Evolutionary conservation across 2,329 filamentous ascomycete genomes (phyloP).

Genomic region (Aureobasidium mangrovei): DNA sequence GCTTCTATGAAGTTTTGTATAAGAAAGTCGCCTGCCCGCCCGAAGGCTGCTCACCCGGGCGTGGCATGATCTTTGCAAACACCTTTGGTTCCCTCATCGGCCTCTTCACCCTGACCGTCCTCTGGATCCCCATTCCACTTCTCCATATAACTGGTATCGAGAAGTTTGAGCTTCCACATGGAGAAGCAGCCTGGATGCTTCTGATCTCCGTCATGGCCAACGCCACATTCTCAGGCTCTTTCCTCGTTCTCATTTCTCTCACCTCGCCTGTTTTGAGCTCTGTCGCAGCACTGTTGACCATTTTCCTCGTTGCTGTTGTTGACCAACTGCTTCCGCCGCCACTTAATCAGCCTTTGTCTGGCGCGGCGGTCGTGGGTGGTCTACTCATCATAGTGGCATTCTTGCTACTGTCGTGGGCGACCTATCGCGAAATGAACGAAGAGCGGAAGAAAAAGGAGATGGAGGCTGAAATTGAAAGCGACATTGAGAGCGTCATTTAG

Average conservation of each 20-base stretch:
- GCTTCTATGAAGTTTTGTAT: slow-evolving; percentile 94
- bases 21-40: slow-evolving; percentile 90
- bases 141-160: slow-evolving; percentile 73
- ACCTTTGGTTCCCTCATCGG: slow-evolving; percentile 85
- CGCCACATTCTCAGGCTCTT: slow-evolving; percentile 84
- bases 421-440: slow-evolving; percentile 86
- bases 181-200: slow-evolving; percentile 71
- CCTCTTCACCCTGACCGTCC: slow-evolving; percentile 69
- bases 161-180: slow-evolving; percentile 70
- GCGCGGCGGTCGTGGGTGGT: slow-evolving; percentile 72
- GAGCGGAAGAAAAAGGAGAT: slow-evolving; percentile 55
- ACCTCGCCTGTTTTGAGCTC: slow-evolving; percentile 80
- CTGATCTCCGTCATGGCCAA: slow-evolving; percentile 75
- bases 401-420: slow-evolving; percentile 78
- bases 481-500: slow-evolving; percentile 30
- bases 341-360: slow-evolving; percentile 61
- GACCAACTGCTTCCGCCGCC: slow-evolving; percentile 72
- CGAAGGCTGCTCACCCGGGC: slow-evolving; percentile 71
- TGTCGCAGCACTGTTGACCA: slow-evolving; percentile 87
- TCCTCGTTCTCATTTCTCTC: slow-evolving; percentile 84
- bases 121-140: slow-evolving; percentile 87
- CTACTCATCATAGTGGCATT: slow-evolving; percentile 83
- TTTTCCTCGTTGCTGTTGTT: slow-evolving; percentile 88
- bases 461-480: slow-evolving; percentile 34
- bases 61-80: slow-evolving; percentile 95